Base-by-base conservation (phyloP, 116 monocot species). In the Posidonia oceanica region DNA sequence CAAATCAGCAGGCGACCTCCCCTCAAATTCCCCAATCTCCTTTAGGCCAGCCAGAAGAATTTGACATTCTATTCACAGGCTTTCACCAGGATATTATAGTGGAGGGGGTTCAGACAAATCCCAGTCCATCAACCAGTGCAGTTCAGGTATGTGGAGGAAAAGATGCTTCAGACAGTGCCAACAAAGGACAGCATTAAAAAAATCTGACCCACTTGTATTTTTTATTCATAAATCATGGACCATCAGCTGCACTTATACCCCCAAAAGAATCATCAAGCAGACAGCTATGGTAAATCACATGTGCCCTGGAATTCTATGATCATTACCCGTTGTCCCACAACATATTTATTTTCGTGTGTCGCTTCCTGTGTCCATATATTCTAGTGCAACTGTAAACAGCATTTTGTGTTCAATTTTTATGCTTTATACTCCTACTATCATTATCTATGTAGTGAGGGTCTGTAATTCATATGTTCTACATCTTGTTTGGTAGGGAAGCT, bases 161-260 rank as follows among this genome's bases (percentile, higher is more conserved):
- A 77, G 76, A 82, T 79, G 79, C 82, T 71, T 52, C 75, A 72
- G 69, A 78, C 71, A 68, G 39, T 75, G 72, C 81, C 85, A 78
- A 85, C 75, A 78, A 81, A 44, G 73, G 75, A 66, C 52, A 74
- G 78, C 51, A 61, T 55, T 85, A 81, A 84, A 77, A 61, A 71
- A 74, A 52, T 42, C 53, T 13, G 69, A 60, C 80, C 80, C 76
- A 70, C 66, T 77, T 60, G 54, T 74, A 56, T 61, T 57, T 38
- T 69, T 10, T 39, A 20, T 39, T 39, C 44, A 20, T 14, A 68
- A 48, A 68, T 51, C 15, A 18, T 68, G 42, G 67, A 18, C 6
- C 48, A 48, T 48, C 48, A 48, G 7, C 48, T 48, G 48, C 48
- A 48, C 7, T 10, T 48, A 0, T 48, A 1, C 42, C 48, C 48